Base-by-base conservation (phyloP, 2,329 filamentous ascomycete species). In the Phaeosphaeria sp. region DNA sequence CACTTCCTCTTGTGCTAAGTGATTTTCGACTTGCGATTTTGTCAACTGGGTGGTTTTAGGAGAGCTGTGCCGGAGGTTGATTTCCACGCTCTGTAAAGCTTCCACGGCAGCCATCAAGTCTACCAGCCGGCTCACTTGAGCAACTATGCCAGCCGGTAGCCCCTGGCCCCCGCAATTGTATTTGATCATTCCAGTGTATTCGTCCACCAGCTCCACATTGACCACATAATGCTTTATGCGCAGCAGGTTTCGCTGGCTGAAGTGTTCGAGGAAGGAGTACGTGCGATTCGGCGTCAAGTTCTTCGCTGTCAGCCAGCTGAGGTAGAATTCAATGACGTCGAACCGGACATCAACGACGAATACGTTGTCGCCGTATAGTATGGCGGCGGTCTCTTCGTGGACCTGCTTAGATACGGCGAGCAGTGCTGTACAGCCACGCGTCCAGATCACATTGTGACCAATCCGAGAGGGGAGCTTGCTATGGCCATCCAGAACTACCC, bases 131-230 rank as follows among this genome's bases (percentile, higher is more conserved):
- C 71, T 63, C 18, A 83, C 78, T 52, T 79, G 79, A 20, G 68
- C 65, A 22, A 71, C 59, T 25, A 83, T 68, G 0, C 81, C 80
- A 25, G 78, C 77, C 2, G 77, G 75, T 39, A 83, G 61, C 0
- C 80, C 80, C 24, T 74, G 67, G 0, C 80, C 81, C 1, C 76
- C 73, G n/a, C 79, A 80, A 61, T 83, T 83, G 64, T 79, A 83
- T 63, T 83, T 83, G 58, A 83, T 80, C 81, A 82, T 82, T 3
- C 80, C 81, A 0, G 79, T 82, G 52, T 83, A 83, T 42, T 75
- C 74, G 62, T 83, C 82, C 24, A 82, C 78, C 51, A 79, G 78
- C 67, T 83, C 79, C 2, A 84, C 74, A 47, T 77, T 78, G 8
- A 84, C 66, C 43, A 81, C 55, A 36, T 80, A 78, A 27, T 77